A percentile compares a stretch with the other conserved stretches of the same genome.
These are phyloP conservation scores for Lachnellula subtilissima DNA, from an alignment of 2,329 filamentous ascomycete genomes.

Conservation along the genomic window DNA sequence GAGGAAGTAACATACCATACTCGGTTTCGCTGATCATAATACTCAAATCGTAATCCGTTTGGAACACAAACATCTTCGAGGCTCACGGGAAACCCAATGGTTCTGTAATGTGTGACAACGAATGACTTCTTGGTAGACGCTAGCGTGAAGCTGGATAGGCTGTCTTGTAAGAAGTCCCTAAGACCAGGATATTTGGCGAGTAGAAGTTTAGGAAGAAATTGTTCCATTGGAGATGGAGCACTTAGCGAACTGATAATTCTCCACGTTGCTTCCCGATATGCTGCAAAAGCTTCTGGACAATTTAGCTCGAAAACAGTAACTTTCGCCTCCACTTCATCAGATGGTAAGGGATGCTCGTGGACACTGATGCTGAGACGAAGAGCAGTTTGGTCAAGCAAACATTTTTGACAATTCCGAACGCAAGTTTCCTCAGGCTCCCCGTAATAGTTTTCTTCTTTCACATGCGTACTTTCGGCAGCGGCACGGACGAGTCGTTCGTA, in stretches of 20 bases:
- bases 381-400: conserved; percentile 34
- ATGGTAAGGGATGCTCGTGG: conserved; percentile 48
- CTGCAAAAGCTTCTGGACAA: conserved; percentile 39
- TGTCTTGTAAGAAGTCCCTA: conserved; percentile 1
- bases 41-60: conserved; percentile 26
- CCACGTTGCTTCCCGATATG: conserved; percentile 52
- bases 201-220: conserved; percentile 6
- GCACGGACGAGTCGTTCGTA: background rate
- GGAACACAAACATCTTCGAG: conserved; percentile 26
- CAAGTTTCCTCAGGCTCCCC: conserved; percentile 10
- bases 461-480: background rate
- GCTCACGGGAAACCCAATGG: conserved; percentile 25
- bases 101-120: conserved; percentile 30
- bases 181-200: conserved; percentile 18
- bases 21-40: conserved; percentile 26
- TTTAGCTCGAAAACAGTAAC: conserved; percentile 48
- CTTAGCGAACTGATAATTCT: conserved; percentile 38
- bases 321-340: conserved; percentile 32
- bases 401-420: conserved; percentile 39
- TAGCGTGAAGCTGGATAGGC: conserved; percentile 18
- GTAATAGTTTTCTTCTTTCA: background rate
- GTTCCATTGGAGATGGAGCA: conserved; percentile 14
- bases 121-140: conserved; percentile 33
- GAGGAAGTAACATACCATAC: too few species aligned
- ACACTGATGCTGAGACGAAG: conserved; percentile 40